These are phyloP conservation scores for Juglanconis oblonga DNA, from an alignment of 2,329 filamentous ascomycete genomes.

Conservation along the genomic window DNA sequence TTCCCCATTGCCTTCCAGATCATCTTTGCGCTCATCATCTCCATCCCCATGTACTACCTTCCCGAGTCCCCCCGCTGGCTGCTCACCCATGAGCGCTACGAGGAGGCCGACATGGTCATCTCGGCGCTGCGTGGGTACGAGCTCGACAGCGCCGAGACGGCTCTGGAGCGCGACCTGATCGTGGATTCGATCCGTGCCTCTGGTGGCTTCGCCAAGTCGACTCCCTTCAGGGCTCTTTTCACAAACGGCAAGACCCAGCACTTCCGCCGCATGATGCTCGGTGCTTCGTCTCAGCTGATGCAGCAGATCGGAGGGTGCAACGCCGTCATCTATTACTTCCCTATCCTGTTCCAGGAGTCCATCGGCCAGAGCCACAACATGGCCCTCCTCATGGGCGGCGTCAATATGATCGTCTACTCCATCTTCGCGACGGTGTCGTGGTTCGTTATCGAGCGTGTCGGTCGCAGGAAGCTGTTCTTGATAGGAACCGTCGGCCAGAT, in stretches of 20 bases:
- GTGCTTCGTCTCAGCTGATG: conserved; percentile 57
- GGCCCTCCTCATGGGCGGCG: conserved; percentile 51
- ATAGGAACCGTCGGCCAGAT: conserved; percentile 61
- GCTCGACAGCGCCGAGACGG: conserved; percentile 53
- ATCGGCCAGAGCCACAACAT: conserved; percentile 41
- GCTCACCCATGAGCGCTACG: conserved; percentile 31
- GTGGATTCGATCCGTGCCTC: conserved; percentile 60
- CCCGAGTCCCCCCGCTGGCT: conserved; percentile 41
- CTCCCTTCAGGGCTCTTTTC: conserved; percentile 51
- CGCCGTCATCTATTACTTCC: conserved; percentile 60
- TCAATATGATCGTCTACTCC: conserved; percentile 59
- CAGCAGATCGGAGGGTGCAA: conserved; percentile 61
- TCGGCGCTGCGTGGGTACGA: conserved; percentile 39
- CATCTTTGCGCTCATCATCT: conserved; percentile 31
- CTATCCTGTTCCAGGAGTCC: conserved; percentile 51
- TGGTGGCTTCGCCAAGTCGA: conserved; percentile 42
- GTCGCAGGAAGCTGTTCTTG: conserved; percentile 61
- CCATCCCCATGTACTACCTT: conserved; percentile 34
- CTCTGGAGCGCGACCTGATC: conserved; percentile 57
- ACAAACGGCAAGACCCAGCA: conserved; percentile 64
- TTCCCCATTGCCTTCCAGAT: conserved; percentile 49
- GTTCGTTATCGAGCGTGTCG: conserved; percentile 48
- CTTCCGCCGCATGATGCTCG: conserved; percentile 61
- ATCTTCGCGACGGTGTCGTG: conserved; percentile 57
- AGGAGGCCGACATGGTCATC: conserved; percentile 35